These are phyloP conservation scores for Cyberlindnera meyerae DNA, from an alignment of 805 yeast genomes.

Conservation along the genomic window DNA sequence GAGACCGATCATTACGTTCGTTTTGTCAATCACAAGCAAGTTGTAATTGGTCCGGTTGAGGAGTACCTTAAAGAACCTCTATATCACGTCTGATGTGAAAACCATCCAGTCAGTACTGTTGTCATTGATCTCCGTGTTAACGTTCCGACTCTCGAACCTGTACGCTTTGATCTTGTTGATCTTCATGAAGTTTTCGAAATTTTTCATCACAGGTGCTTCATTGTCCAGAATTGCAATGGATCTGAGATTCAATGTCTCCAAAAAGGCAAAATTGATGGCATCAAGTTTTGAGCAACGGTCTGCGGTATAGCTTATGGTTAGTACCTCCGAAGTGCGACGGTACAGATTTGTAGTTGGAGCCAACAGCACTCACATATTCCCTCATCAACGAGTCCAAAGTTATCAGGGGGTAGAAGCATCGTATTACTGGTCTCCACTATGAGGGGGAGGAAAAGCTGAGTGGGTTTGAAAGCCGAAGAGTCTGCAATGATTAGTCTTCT, in stretches of 20 bases:
- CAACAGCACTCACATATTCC: constrained; percentile 47
- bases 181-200: constrained; percentile 60
- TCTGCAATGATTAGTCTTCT: too few species aligned
- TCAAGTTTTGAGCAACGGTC: constrained; percentile 77
- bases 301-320: constrained; percentile 7
- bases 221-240: constrained; percentile 76
- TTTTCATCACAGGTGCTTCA: constrained; percentile 69
- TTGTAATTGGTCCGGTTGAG: constrained; percentile 63
- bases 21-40: constrained; percentile 69
- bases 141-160: constrained; percentile 29
- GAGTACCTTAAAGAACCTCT: constrained; percentile 59
- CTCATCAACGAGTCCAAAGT: constrained; percentile 85
- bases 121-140: constrained; percentile 23
- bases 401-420: constrained; percentile 93
- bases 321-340: background rate
- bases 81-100: constrained; percentile 59
- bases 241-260: constrained; percentile 65
- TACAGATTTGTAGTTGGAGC: background rate
- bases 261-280: constrained; percentile 69
- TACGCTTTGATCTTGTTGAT: constrained; percentile 47
- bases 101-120: constrained; percentile 56
- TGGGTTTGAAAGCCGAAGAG: too few species aligned
- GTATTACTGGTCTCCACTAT: too few species aligned
- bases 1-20: constrained; percentile 75
- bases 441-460: too few species aligned